Evolutionary conservation across 139 green algal genomes (phyloP), one percentile per base, ranked within the genome.

Genomic region (Coccomyxa sp.): DNA sequence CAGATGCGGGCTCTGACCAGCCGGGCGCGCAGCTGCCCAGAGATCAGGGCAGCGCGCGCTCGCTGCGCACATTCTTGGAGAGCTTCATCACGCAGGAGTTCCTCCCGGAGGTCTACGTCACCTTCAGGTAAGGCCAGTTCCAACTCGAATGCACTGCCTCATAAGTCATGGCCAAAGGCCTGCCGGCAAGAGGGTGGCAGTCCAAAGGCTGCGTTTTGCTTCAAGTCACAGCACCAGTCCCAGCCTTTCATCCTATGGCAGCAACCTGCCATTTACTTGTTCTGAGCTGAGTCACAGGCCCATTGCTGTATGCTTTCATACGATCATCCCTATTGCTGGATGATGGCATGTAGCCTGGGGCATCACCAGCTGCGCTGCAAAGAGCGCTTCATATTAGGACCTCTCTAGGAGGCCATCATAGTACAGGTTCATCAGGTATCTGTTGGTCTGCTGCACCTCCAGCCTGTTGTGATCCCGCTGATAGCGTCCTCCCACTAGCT

Each of bases 71-170:
- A 64, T 89, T 78, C 27, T 27, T 94, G 24, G 87, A 93, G 38
- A 79, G 77, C 55, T 88, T 89, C 37, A 77, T 92, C 14, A 70
- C 81, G 50, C 79, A 91, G 35, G 81, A 83, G 33, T 94, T 94
- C 70, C 79, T 94, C 79, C 90, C 90, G 2, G 81, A 86, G 18
- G 87, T 91, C 6, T 92, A 89, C 77, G 81, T 93, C 38, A 84
- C 89, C 79, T 82, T 83, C 33, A 77, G 82, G 85, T 85, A 76
- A 8, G 31, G 77, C n/a, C n/a, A n/a, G n/a, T n/a, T n/a, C n/a
- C n/a, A 64, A 18, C 50, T 64, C 4, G 5, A 31, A 64, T 64
- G 5, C 5, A 31, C 2, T 64, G 44, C 44, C 10, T 27, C 44
- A 10, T 27, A 14, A 58, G 44, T 22, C 27, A 22, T 22, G 27